Evolutionary conservation across 805 yeast genomes (phyloP), one percentile per base, ranked within the genome.

Genomic region (Starmerella riodocensis): DNA sequence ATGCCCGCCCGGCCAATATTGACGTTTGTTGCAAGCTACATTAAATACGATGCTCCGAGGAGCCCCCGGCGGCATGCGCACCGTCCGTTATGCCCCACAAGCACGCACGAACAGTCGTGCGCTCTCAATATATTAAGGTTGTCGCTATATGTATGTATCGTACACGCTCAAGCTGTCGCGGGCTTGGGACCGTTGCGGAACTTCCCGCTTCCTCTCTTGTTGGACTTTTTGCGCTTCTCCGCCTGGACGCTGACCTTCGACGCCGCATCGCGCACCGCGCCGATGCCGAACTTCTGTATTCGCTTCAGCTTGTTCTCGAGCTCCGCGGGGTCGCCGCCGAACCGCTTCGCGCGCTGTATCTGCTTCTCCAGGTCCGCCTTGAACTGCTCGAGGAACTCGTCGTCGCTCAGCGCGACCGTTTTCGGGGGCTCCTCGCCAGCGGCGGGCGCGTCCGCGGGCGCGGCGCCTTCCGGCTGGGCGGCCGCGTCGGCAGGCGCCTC

Each of bases 241-340:
- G 16, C 25, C 21, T 31, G 12, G 11, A 29, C 14, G 21, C 23
- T 19, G n/a, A 40, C 45, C 41, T 40, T 42, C 3, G 22, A 25
- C 9, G 35, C 30, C n/a, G 53, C 45, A 20, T 47, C 50, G 17
- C 39, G 42, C 8, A 48, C 29, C 14, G 43, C 45, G n/a, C 39
- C 78, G 36, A 83, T 72, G 22, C 96, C 97, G 55, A 84, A 86
- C 63, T 82, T 84, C 56, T 78, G 77, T 47, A 85, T 73, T 55
- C 94, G 73, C 27, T 66, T 67, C 51, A 84, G 63, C 45, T 73
- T 76, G 45, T 71, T 74, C 53, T 73, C 73, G 34, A 79, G 71
- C 17, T 64, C 67, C 28, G 65, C 65, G 12, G 62, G 61, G n/a
- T 63, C 63, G 22, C 41, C 45, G 17, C 88, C 91, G 52, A 85